These are phyloP conservation scores for Dactylonectria macrodidyma DNA, from an alignment of 2,329 filamentous ascomycete genomes.

Conservation along the genomic window DNA sequence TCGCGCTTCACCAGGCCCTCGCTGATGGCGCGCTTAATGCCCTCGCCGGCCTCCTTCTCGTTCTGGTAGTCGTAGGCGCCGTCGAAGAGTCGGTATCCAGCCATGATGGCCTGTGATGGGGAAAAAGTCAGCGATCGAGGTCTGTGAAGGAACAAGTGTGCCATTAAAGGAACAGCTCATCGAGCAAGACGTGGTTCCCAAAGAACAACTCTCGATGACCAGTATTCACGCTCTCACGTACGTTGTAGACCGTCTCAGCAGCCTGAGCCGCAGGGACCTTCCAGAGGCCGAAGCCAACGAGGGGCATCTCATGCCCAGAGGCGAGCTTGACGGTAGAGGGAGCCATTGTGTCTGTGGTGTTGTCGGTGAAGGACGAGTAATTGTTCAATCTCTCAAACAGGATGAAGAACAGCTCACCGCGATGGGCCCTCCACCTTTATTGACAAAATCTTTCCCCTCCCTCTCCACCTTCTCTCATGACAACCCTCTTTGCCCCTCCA, in stretches of 20 bases:
- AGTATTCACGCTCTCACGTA: constrained; percentile 15
- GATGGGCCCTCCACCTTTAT: constrained; percentile 18
- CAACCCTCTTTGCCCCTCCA: constrained; percentile 29
- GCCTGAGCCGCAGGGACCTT: constrained; percentile 68
- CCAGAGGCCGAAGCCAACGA: constrained; percentile 77
- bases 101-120: constrained; percentile 60
- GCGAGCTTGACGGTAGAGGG: constrained; percentile 43
- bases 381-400: not conserved
- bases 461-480: constrained; percentile 11
- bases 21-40: constrained; percentile 69
- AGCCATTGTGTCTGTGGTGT: constrained; percentile 32
- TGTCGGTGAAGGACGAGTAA: constrained; percentile 9
- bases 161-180: too few species aligned
- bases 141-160: not conserved
- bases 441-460: constrained; percentile 22
- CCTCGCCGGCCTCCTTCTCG: constrained; percentile 76
- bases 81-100: constrained; percentile 68
- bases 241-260: constrained; percentile 74
- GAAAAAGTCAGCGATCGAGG: constrained; percentile 7
- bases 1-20: constrained; percentile 76
- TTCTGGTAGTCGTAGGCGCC: constrained; percentile 72
- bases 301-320: constrained; percentile 46
- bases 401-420: not conserved
- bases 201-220: too few species aligned
- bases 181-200: too few species aligned